A percentile compares a stretch with the other conserved stretches of the same genome.
Evolutionary conservation across 108 stramenopile species (phyloP).

Genomic region (Fragilariopsis cylindrus): DNA sequence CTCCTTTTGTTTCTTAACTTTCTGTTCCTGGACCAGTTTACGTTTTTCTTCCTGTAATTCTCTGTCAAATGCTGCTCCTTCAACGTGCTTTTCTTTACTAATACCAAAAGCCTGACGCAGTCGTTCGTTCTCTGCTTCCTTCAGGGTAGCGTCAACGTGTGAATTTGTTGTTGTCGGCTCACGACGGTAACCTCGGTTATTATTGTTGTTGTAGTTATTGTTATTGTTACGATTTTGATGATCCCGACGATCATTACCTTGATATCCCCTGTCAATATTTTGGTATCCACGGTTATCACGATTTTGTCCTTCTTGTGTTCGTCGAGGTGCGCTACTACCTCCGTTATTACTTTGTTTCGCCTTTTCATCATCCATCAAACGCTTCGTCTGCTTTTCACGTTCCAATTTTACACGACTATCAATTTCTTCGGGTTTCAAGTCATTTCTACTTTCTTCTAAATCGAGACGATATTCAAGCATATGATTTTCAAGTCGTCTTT

Average conservation of each 20-base stretch:
- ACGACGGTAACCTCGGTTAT: neutral
- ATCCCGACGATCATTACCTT: neutral
- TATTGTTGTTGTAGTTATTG: neutral
- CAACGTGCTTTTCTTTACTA: constrained; percentile 52
- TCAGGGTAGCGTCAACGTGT: constrained; percentile 42
- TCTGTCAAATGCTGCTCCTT: constrained; percentile 82
- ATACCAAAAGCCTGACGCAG: constrained; percentile 72
- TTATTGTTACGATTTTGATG: neutral
- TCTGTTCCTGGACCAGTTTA: constrained; percentile 44
- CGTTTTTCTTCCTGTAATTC: constrained; percentile 70
- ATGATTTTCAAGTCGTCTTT: constrained; percentile 65
- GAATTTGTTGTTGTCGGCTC: constrained; percentile 32
- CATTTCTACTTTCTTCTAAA: constrained; percentile 54
- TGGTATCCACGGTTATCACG: neutral
- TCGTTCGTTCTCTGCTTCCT: constrained; percentile 59
- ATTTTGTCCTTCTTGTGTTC: too few relatives aligned
- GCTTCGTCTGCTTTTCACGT: constrained; percentile 45
- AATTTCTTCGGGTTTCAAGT: constrained; percentile 54
- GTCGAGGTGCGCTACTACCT: neutral
- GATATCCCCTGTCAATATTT: constrained; percentile 6
- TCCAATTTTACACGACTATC: constrained; percentile 59
- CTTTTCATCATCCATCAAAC: constrained; percentile 41
- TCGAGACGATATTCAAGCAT: constrained; percentile 75
- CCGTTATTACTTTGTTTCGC: neutral
- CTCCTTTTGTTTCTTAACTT: constrained; percentile 25